Percentiles rank a stretch among this genome's conserved stretches.
These are phyloP conservation scores for Typha latifolia DNA, from an alignment of 176 grass and related monocot species.

Conservation along the genomic window DNA sequence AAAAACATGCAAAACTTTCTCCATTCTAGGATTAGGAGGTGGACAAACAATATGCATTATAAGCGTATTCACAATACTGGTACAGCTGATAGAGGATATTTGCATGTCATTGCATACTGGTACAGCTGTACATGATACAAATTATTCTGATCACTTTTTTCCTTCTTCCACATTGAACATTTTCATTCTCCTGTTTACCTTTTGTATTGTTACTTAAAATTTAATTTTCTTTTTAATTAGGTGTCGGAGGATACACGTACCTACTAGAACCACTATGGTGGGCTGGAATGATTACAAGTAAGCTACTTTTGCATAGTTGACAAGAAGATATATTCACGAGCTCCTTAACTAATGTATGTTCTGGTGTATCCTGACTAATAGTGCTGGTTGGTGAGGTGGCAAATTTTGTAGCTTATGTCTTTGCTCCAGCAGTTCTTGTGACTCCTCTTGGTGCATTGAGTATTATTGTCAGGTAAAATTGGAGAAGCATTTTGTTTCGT, in stretches of 20 bases:
- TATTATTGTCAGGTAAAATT: constrained; percentile 78
- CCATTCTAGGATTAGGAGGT: too few species aligned
- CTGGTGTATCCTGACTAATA: constrained; percentile 34
- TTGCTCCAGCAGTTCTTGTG: constrained; percentile 82
- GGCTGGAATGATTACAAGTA: constrained; percentile 95
- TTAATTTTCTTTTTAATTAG: constrained; percentile 22
- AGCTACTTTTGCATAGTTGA: constrained; percentile 1
- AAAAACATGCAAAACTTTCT: too few species aligned
- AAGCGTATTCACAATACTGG: too few species aligned
- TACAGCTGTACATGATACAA: too few species aligned
- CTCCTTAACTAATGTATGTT: neutral
- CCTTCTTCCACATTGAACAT: too few species aligned
- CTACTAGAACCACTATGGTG: constrained; percentile 83
- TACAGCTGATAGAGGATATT: too few species aligned
- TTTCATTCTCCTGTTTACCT: too few species aligned
- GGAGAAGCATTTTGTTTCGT: neutral
- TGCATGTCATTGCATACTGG: too few species aligned
- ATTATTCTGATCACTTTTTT: too few species aligned
- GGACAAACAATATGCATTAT: too few species aligned
- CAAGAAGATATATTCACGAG: neutral
- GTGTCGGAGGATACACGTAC: constrained; percentile 80
- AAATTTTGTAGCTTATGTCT: constrained; percentile 84
- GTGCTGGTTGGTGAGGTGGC: constrained; percentile 82
- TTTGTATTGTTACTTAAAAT: too few species aligned
- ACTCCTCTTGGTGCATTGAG: constrained; percentile 92